These are phyloP conservation scores for Pelargonium myrrhifolium DNA, from an alignment of 441 rosid species.

Conservation along the genomic window DNA sequence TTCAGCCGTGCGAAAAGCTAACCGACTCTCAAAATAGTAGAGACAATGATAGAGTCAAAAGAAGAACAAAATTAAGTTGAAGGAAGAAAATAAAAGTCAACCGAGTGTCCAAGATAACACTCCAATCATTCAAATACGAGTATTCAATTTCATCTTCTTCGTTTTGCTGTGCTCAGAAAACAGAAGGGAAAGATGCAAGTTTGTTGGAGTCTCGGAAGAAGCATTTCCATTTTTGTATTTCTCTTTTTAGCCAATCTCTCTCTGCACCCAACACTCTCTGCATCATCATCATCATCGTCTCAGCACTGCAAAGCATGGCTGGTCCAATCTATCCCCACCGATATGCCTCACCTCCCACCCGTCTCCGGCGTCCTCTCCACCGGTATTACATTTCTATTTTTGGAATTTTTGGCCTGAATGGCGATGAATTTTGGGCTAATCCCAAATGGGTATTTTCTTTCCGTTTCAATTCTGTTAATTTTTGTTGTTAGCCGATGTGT, in stretches of 20 bases:
- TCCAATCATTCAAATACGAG: neutral
- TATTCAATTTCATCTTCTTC: neutral
- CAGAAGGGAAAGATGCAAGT: neutral
- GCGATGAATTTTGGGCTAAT: neutral
- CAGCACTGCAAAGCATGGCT: slow-evolving; percentile 71
- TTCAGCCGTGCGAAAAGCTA: too few relatives aligned
- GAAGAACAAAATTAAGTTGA: neutral
- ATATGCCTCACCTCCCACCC: slow-evolving; percentile 65
- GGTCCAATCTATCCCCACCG: slow-evolving; percentile 87
- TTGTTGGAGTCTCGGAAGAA: neutral
- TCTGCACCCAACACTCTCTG: slow-evolving; percentile 15
- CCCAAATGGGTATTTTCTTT: neutral
- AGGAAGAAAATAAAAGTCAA: neutral
- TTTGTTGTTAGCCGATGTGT: slow-evolving; percentile 49
- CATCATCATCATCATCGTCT: neutral
- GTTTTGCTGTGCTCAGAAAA: neutral
- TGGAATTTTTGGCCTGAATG: neutral
- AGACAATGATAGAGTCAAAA: too few relatives aligned
- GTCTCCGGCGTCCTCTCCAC: slow-evolving; percentile 74
- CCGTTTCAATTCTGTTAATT: neutral
- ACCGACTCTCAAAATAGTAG: too few relatives aligned
- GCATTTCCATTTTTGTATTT: neutral
- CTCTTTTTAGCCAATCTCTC: slow-evolving; percentile 21
- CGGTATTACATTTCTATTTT: slow-evolving; percentile 26
- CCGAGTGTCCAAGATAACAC: neutral